Conservation (phyloP, 176 grass and related monocot species). For the Musa beccarii region DNA sequence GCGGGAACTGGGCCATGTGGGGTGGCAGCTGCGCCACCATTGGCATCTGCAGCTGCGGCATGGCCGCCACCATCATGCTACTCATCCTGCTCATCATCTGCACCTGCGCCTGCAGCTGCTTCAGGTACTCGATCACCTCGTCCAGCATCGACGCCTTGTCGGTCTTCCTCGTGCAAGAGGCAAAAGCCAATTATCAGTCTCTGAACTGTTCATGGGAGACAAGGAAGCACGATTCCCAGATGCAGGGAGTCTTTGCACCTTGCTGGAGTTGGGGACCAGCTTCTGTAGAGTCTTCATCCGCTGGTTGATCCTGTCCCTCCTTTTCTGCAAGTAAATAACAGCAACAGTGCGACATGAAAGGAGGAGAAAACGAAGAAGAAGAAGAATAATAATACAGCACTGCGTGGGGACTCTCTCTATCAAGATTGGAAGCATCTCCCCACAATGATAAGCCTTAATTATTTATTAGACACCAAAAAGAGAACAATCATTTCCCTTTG, state of each 20-base stretch:
- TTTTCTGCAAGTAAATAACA: slow-evolving; percentile 53
- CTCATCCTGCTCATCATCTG: slow-evolving; percentile 76
- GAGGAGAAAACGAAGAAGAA: no score
- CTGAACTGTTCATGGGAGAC: background rate
- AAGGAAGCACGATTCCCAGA: background rate
- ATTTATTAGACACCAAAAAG: background rate
- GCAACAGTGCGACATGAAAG: no score
- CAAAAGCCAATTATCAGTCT: no score
- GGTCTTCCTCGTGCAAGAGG: slow-evolving; percentile 24
- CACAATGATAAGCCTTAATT: background rate
- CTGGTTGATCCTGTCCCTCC: slow-evolving; percentile 91
- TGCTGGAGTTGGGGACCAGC: slow-evolving; percentile 89
- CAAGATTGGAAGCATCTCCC: background rate
- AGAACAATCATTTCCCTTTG: background rate
- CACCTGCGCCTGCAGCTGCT: slow-evolving; percentile 74
- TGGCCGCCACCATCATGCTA: slow-evolving; percentile 62
- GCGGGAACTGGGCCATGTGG: slow-evolving; percentile 29
- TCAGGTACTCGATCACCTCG: slow-evolving; percentile 95
- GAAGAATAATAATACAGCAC: no score
- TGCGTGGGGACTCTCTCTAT: background rate
- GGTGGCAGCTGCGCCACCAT: slow-evolving; percentile 45
- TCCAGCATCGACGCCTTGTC: slow-evolving; percentile 99
- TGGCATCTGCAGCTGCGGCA: slow-evolving; percentile 64
- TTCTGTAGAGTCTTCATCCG: slow-evolving; percentile 88
- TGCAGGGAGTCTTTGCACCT: slow-evolving; percentile 34